Base-by-base conservation (phyloP, 495 filamentous ascomycete genomes). In the Rhizodiscina lignyota region DNA sequence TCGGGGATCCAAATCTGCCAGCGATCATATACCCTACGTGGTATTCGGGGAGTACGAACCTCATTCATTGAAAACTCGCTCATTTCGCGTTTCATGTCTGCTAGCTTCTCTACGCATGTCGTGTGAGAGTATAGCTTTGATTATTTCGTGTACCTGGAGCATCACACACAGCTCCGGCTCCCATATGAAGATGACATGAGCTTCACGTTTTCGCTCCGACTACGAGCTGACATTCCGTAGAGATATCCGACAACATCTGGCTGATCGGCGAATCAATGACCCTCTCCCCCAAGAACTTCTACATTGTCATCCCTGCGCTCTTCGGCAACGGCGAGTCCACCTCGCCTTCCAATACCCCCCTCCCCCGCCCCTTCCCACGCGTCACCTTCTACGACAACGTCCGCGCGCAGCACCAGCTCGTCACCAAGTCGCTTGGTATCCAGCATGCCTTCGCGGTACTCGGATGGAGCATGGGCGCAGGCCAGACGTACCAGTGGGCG, bases 311-410 rank as follows among this genome's bases (percentile, higher is more conserved):
- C 36, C 59, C 74, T 5, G 78, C 75, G 1, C 59, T 82, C 3
- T 79, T 83, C 38, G 78, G 78, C 4, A 80, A 81, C 43, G 72
- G 76, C 21, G 68, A 83, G 53, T 80, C 75, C 0, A 72, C 67
- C 0, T 79, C 75, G 2, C 78, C 78, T 2, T 79, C 75, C 4
- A 74, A 73, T 41, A 74, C 67, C 35, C 57, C 65, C 0, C 58
- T 64, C 8, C 58, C 8, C 13, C 6, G 54, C 11, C 63, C 67
- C 4, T 83, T 76, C 38, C 76, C 77, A 0, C 63, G 59, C 30
- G 61, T 71, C 18, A 65, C 67, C 4, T 67, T 80, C 47, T 73
- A 74, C 45, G 77, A 83, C 43, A 81, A 80, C 43, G 72, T 83
- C 2, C 60, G 64, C 10, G 77, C 77, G 3, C 76, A 83, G 47